Conservation (phyloP, 371 early-diverging fungal species). For the Circinella umbellata region DNA sequence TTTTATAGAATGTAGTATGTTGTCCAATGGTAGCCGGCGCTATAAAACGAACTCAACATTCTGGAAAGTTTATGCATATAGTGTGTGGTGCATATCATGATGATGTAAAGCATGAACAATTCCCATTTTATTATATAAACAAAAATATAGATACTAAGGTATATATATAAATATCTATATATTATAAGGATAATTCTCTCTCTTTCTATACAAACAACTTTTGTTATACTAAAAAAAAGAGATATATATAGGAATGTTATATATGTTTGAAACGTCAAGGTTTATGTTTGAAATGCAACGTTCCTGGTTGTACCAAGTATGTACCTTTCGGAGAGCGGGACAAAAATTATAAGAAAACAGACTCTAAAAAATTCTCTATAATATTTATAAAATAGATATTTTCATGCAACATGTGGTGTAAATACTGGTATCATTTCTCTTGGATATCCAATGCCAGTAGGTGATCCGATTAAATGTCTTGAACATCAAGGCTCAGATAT, state of each 20-base stretch:
- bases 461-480: not conserved
- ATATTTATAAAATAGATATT: conserved; percentile 19
- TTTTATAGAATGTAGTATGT: conserved; percentile 51
- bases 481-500: not conserved
- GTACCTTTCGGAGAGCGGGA: not conserved
- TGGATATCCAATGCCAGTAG: not conserved
- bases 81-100: conserved; percentile 59
- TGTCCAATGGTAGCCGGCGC: conserved; percentile 53
- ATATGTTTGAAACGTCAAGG: conserved; percentile 36
- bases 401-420: conserved; percentile 42
- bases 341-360: not conserved
- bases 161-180: conserved; percentile 11
- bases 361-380: not conserved
- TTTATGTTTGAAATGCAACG: conserved; percentile 35
- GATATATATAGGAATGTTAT: conserved; percentile 24
- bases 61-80: conserved; percentile 59
- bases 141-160: conserved; percentile 23
- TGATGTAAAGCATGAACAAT: conserved; percentile 34
- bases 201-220: no score
- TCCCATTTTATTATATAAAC: conserved; percentile 39
- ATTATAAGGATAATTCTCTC: no score
- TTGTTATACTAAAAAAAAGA: no score
- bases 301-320: conserved; percentile 32
- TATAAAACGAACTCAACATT: conserved; percentile 48
- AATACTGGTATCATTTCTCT: conserved; percentile 26